Evolutionary conservation across 768 basidiomycete genomes (phyloP).

Genomic region (Rossbeevera mucosa): DNA sequence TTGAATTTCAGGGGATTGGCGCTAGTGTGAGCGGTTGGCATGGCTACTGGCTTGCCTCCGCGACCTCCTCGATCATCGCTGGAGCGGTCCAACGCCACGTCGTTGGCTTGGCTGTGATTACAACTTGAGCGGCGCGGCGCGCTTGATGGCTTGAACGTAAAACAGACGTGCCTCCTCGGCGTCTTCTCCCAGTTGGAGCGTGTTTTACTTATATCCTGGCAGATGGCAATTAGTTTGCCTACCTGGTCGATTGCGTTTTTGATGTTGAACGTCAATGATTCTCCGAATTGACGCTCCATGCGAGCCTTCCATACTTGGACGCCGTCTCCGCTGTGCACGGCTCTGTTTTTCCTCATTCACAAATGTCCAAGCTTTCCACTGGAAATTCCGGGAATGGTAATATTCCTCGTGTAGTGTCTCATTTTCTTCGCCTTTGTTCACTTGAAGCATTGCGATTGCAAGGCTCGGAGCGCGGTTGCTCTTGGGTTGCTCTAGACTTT

Average conservation of each 20-base stretch:
- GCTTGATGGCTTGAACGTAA: no score
- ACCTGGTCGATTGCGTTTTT: neutral
- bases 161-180: no score
- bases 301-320: neutral
- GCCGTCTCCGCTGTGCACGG: neutral
- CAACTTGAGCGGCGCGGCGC: no score
- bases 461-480: neutral
- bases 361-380: neutral
- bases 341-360: constrained; percentile 3
- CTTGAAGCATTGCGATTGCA: constrained; percentile 5
- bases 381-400: neutral
- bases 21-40: neutral
- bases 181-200: no score
- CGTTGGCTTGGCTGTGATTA: no score
- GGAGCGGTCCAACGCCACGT: no score
- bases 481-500: constrained; percentile 5
- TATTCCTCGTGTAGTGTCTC: neutral
- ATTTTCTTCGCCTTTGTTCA: neutral
- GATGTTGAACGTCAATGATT: neutral
- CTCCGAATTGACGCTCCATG: neutral
- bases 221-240: constrained; percentile 2
- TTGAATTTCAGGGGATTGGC: no score
- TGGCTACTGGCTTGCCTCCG: neutral
- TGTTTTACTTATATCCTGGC: no score
- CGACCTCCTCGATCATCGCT: neutral